Evolutionary conservation across 1,284 basidiomycete species (phyloP).

Genomic region (Takashimella tepidaria): DNA sequence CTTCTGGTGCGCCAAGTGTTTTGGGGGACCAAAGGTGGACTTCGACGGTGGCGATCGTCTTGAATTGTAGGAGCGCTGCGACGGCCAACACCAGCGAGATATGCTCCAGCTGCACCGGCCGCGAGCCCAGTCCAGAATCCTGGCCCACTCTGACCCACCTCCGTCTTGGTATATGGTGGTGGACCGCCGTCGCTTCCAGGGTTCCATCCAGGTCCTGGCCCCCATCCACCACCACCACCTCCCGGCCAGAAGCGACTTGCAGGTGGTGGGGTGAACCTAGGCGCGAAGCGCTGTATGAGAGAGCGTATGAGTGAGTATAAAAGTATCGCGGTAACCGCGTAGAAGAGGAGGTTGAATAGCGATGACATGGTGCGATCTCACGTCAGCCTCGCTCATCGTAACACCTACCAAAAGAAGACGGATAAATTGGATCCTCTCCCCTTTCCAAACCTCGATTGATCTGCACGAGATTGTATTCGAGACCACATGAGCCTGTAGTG

Average conservation of each 20-base stretch:
- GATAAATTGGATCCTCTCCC: not conserved
- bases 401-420: too few relatives aligned
- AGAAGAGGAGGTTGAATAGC: not conserved
- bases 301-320: conserved; percentile 31
- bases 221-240: conserved; percentile 29
- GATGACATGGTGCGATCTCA: not conserved
- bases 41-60: too few relatives aligned
- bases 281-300: conserved; percentile 23
- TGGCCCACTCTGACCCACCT: conserved; percentile 50
- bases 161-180: conserved; percentile 66
- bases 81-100: conserved; percentile 48
- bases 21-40: not conserved
- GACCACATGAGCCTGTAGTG: conserved; percentile 65
- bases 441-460: not conserved
- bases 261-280: conserved; percentile 37
- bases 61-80: not conserved
- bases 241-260: conserved; percentile 26
- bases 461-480: conserved; percentile 67
- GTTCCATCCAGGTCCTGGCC: conserved; percentile 49
- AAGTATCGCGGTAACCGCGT: not conserved
- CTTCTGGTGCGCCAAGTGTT: not conserved
- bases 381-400: not conserved
- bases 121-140: conserved; percentile 78
- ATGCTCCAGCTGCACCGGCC: conserved; percentile 61
- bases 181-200: conserved; percentile 54